Base-by-base conservation (phyloP, 805 yeast species). In the Yamadazyma tumulicola region DNA sequence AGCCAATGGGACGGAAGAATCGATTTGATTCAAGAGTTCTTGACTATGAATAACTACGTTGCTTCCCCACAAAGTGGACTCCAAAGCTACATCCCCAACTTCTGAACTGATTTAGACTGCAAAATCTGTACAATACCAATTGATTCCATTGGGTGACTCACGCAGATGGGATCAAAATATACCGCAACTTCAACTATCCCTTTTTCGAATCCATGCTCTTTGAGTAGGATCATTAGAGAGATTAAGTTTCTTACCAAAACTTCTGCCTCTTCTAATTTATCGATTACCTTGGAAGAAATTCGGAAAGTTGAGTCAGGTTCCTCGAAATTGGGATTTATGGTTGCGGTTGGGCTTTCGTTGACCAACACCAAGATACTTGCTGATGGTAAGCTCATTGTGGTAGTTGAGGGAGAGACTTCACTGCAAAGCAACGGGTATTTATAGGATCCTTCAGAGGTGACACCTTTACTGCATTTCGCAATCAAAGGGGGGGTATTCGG, bases 171-270 rank as follows among this genome's bases (percentile, higher is more conserved):
- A 3, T 43, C 45, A 16, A 37, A 37, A 40, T 56, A 54, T 32
- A 49, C 41, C 35, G 55, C 47, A 16, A 38, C 47, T 6, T 51
- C 40, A 27, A 44, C 40, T 18, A 49, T 45, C 21, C 51, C 54
- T 32, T 58, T 58, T n/a, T 29, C 55, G 54, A 29, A 62, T 61
- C 64, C 63, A 59, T n/a, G 46, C 48, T 48, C 66, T 52, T 42
- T 59, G 64, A 11, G 57, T 45, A 15, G 67, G 64, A 41, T 62
- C 68, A 43, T 62, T 61, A 32, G 65, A 60, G 26, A 61, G 43
- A 35, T 49, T 37, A 59, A 30, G 27, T 21, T 34, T 44, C 57
- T 58, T 32, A 58, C 51, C 25, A 51, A 47, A 17, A 59, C 38
- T 37, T 59, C 51, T 17, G 52, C 59, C 6, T 49, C 57, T 19